Evolutionary conservation across 129 eudicot species (phyloP), one percentile per base, ranked within the genome.

Genomic region (Escallonia rubra): DNA sequence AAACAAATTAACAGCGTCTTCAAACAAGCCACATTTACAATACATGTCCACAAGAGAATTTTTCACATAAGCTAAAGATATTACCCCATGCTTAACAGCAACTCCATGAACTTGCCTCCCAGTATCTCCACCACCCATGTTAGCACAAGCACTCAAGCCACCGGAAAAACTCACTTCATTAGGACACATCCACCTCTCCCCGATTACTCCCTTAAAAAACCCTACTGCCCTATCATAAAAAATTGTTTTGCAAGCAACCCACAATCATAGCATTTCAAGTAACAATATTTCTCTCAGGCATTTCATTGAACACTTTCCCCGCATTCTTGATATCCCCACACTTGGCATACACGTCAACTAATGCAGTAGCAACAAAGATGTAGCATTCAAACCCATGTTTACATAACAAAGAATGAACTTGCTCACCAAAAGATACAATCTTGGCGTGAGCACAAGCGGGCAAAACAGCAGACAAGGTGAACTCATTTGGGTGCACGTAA

Each of bases 201-300:
- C 56, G 15, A 74, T 4, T 44, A 75, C 59, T 23, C 63, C 67
- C 61, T 53, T 66, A 10, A 82, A 78, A 56, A 72, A 15, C 48
- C 63, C 70, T 66, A 78, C 41, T 2, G 81, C 76, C 53, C 54
- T 68, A 67, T 57, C 76, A 75, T 61, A 78, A 45, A n/a, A 57
- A 50, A 56, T 70, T 64, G 52, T 82, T 85, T 41, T 74, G 69
- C 61, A 83, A 64, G 59, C 72, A 88, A 13, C 91, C 91, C 10
- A 74, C 76, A 23, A 88, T 85, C 84, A 88, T 73, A 41, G 91
- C 70, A 73, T 88, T 82, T 89, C 96, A 88, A 39, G 91, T 79
- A 68, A 83, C 87, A 59, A 83, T 69, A 61, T 83, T 83, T 60
- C 85, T 73, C 46, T 78, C 81, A 10, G 87, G 79, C 87, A 87